These are phyloP conservation scores for Neospermospora avenae DNA, from an alignment of 2,329 filamentous ascomycete species.

Conservation along the genomic window DNA sequence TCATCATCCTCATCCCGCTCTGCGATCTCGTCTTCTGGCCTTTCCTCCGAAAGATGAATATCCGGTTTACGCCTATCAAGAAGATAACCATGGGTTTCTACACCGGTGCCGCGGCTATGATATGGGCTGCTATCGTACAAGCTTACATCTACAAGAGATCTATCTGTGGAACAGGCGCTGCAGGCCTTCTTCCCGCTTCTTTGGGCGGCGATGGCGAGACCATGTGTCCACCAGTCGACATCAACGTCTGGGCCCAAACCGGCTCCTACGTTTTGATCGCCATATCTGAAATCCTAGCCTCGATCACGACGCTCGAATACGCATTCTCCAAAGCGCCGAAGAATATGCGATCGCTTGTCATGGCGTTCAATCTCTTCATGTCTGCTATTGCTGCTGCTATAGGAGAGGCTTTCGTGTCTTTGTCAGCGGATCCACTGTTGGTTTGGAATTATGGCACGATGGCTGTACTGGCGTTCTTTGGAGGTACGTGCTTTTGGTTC, in stretches of 20 bases:
- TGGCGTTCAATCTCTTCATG: constrained; percentile 67
- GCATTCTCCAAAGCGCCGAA: constrained; percentile 74
- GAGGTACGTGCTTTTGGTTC: constrained; percentile 65
- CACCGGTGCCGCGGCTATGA: constrained; percentile 59
- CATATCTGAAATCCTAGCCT: constrained; percentile 55
- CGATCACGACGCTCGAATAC: constrained; percentile 66
- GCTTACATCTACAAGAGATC: constrained; percentile 62
- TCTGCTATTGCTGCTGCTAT: constrained; percentile 66
- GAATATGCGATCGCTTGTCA: constrained; percentile 78
- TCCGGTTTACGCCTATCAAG: constrained; percentile 72
- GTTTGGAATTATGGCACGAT: constrained; percentile 70
- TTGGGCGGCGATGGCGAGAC: constrained; percentile 43
- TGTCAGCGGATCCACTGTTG: constrained; percentile 62
- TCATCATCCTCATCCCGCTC: constrained; percentile 72
- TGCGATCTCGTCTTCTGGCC: constrained; percentile 70
- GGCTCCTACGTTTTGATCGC: constrained; percentile 47
- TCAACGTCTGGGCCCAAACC: constrained; percentile 62
- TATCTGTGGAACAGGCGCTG: constrained; percentile 56
- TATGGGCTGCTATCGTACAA: constrained; percentile 54
- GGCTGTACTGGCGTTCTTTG: constrained; percentile 59
- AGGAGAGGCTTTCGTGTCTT: constrained; percentile 62
- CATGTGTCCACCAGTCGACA: constrained; percentile 46
- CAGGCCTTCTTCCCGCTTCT: constrained; percentile 35
- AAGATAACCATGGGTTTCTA: constrained; percentile 70
- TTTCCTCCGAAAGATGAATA: constrained; percentile 56